Base-by-base conservation (phyloP, 2,329 filamentous ascomycete species). In the Cladosporium sp. region DNA sequence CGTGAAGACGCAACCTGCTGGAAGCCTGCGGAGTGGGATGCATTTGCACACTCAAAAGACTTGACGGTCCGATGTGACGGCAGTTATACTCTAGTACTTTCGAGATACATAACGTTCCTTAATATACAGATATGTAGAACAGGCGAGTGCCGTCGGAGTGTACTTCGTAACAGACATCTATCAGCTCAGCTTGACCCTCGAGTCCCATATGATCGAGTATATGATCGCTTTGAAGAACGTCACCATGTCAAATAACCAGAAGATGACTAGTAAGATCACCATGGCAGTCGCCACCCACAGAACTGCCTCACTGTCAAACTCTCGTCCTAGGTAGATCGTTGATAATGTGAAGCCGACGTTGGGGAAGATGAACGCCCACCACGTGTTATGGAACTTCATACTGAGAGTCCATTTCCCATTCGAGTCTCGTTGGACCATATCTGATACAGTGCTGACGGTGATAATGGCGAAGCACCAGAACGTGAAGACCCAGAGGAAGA, bases 281-380 rank as follows among this genome's bases (percentile, higher is more conserved):
- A 89, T 83, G 24, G 81, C 85, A 12, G 83, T 84, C 0, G 82
- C 82, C 28, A 88, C 78, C 71, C 84, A 85, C 71, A 82, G 70
- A 5, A 89, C 77, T 0, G 80, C 84, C 0, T 80, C 69, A 70
- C 85, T 89, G 1, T 80, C 75, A 12, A 89, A 75, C 26, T 70
- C 65, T 44, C 70, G 79, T 1, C 85, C 87, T 47, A 89, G 80
- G 8, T 83, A 78, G 52, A 89, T 86, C 8, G 84, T 85, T 0
- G 86, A 84, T 55, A 90, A 80, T 1, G 85, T 86, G 66, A 90
- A 86, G 0, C 88, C 88, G 1, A 85, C 86, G 67, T 90, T 90
- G 6, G 87, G 87, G 71, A 90, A 90, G 30, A 90, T 84, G 74
- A 88, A 86, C 1, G 85, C 86, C 82, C 85, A 88, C 86, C 89